Evolutionary conservation across 73 alveolate species (phyloP).

Genomic region (Tetrahymena elliotti): DNA sequence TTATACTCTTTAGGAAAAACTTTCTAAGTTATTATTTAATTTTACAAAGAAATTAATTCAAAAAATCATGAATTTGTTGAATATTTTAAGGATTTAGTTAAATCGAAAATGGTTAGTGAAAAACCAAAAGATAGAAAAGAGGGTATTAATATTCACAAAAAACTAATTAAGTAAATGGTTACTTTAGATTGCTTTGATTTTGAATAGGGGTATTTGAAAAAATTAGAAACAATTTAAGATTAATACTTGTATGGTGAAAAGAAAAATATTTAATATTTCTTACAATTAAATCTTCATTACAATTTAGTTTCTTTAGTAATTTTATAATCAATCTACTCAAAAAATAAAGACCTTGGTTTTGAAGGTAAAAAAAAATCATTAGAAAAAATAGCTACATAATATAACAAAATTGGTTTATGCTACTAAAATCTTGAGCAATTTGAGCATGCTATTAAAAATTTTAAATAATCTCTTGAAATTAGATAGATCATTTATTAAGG

Average conservation of each 20-base stretch:
- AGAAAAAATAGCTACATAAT: not conserved
- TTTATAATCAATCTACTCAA: no score
- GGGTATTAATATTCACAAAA: not conserved
- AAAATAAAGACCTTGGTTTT: not conserved
- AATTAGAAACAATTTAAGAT: not conserved
- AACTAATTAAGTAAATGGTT: not conserved
- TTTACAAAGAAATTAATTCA: no score
- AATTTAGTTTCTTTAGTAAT: not conserved
- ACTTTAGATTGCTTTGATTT: not conserved
- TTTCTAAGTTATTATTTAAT: no score
- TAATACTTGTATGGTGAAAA: not conserved
- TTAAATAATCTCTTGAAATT: not conserved
- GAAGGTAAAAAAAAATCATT: no score
- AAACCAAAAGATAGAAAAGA: not conserved
- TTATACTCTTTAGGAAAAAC: not conserved
- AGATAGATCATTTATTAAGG: not conserved
- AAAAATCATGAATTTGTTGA: not conserved
- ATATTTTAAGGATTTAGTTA: not conserved
- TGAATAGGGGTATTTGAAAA: not conserved
- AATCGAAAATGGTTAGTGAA: not conserved
- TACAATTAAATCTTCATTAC: not conserved
- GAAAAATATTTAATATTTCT: not conserved
- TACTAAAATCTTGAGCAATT: not conserved
- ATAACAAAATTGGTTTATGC: not conserved
- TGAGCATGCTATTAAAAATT: not conserved